Evolutionary conservation across 768 basidiomycete species (phyloP), one percentile per base, ranked within the genome.

Genomic region (Naematelia aurantialba): DNA sequence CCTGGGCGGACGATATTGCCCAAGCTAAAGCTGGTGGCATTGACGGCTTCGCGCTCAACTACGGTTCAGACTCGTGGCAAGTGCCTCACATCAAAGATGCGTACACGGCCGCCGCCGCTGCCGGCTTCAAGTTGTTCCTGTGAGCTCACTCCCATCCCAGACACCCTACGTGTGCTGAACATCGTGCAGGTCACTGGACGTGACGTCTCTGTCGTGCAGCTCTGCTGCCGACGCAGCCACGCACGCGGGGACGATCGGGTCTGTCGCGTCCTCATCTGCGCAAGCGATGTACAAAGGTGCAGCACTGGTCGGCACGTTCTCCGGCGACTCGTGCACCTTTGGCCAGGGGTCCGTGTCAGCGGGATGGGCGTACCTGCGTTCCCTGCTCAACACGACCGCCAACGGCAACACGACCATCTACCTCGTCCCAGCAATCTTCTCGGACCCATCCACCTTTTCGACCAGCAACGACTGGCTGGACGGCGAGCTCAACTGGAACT

Each of bases 401-500:
- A 42, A 19, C n/a, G n/a, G 31, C 17, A 56, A 50, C 12, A 55
- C 61, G 29, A 19, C 50, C 51, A 53, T 56, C 14, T 52, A n/a
- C 58, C 59, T 72, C 54, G 52, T 68, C 34, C 58, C 56, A 49
- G 63, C 72, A 29, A 59, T 63, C 51, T 70, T 59, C 59, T 48
- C 52, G 27, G 68, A 70, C 42, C 59, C 60, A 1, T 55, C 63
- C 17, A 61, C 63, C 1, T 70, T 73, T 46, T 48, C n/a, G 21
- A n/a, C 50, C 34, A 59, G 51, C 21, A 60, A 56, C 46, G 87
- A 84, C 4, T 75, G 71, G 71, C 60, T 76, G 58, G 75, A 78
- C 52, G 77, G 74, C 24, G 68, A 74, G 42, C 61, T 76, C 51
- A 75, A 76, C 52, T 91, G 87, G 87, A 88, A 91, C 72, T 82